Percentiles rank a stretch among this genome's conserved stretches.
Evolutionary conservation across 768 basidiomycete genomes (phyloP).

Genomic region (Mycena haematopus): DNA sequence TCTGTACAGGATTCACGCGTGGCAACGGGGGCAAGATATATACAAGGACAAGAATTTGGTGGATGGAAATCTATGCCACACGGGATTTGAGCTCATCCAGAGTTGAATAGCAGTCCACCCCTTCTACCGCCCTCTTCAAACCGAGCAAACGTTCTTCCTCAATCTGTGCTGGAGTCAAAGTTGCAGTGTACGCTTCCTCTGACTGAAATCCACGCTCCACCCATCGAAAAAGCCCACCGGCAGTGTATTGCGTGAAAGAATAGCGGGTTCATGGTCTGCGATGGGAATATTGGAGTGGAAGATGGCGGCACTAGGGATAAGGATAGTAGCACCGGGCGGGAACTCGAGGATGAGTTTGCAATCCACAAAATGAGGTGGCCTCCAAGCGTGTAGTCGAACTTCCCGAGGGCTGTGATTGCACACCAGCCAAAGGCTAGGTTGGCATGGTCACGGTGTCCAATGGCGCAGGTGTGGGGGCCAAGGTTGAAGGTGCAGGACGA

Average conservation of each 20-base stretch:
- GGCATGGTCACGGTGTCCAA: neutral
- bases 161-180: neutral
- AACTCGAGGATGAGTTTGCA: neutral
- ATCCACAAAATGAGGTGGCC: neutral
- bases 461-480: neutral
- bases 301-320: neutral
- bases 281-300: conserved; percentile 7
- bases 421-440: conserved; percentile 2
- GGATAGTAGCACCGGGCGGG: neutral
- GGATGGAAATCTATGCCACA: neutral
- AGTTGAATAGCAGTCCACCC: neutral
- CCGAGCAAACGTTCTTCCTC: neutral
- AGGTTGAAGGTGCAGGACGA: neutral
- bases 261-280: neutral
- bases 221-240: neutral
- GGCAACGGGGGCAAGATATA: too few relatives aligned
- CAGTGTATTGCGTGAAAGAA: conserved; percentile 1
- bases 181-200: neutral
- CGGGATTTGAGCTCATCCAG: neutral
- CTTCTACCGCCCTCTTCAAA: neutral
- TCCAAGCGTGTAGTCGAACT: neutral
- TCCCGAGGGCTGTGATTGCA: neutral
- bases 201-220: neutral
- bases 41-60: neutral
- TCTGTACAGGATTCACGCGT: too few relatives aligned